Percentiles rank a stretch among this genome's conserved stretches.
Evolutionary conservation across 177 flowering plant species (phyloP).

Genomic region (Tripterygium wilfordii): DNA sequence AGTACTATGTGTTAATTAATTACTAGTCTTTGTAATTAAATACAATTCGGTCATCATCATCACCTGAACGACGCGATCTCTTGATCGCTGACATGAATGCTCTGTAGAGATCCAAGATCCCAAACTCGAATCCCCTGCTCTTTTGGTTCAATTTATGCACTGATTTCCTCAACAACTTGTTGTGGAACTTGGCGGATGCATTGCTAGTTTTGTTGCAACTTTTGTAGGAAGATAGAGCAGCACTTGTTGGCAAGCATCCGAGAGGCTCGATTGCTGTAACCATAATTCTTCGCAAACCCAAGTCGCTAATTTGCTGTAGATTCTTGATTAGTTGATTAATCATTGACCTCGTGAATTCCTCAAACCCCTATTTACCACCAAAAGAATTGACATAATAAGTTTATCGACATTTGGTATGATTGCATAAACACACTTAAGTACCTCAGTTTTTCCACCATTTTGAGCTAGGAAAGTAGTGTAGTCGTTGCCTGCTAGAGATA

Average conservation of each 20-base stretch:
- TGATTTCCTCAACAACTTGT: conserved; percentile 16
- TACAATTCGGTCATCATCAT: no score
- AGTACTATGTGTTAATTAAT: no score
- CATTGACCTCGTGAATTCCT: conserved; percentile 15
- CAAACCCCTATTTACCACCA: conserved; percentile 18
- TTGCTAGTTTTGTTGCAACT: conserved; percentile 24
- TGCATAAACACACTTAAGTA: not conserved
- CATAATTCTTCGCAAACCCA: conserved; percentile 36
- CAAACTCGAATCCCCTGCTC: conserved; percentile 3
- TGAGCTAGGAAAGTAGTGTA: conserved; percentile 24
- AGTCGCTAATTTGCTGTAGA: conserved; percentile 20
- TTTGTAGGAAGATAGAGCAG: conserved; percentile 14
- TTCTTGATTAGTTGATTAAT: conserved; percentile 27
- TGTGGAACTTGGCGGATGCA: conserved; percentile 21
- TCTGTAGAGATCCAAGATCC: conserved; percentile 26
- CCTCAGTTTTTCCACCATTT: conserved; percentile 17
- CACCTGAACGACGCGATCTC: no score
- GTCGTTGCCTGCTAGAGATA: conserved; percentile 60
- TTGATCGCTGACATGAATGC: conserved; percentile 31
- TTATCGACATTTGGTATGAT: no score
- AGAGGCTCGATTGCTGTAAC: conserved; percentile 33
- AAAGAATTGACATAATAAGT: not conserved
- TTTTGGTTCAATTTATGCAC: conserved; percentile 18
- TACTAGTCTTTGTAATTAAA: no score
- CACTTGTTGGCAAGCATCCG: conserved; percentile 36